A percentile compares a stretch with the other conserved stretches of the same genome.
Conservation (phyloP, 768 basidiomycete genomes). For the Arthromyces matolae region DNA sequence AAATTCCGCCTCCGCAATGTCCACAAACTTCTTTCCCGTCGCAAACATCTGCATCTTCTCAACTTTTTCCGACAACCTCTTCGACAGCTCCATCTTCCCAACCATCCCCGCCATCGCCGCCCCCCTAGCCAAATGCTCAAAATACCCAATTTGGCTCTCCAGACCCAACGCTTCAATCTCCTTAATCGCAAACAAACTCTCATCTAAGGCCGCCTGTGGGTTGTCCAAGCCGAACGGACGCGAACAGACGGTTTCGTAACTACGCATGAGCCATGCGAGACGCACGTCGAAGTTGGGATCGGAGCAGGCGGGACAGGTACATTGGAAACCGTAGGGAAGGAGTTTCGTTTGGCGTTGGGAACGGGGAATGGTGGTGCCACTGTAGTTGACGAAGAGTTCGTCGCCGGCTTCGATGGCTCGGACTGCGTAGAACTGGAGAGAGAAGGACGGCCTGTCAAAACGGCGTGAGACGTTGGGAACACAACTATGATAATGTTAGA, state of each 20-base stretch:
- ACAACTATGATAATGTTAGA: neutral
- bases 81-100: no score
- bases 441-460: neutral
- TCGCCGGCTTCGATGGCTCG: slow-evolving; percentile 6
- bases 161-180: neutral
- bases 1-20: no score
- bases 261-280: neutral
- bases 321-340: slow-evolving; percentile 3
- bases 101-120: no score
- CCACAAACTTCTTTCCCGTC: no score
- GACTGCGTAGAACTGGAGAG: neutral
- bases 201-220: neutral
- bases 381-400: neutral
- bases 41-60: no score
- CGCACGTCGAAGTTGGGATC: slow-evolving; percentile 2
- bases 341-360: neutral
- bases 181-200: neutral
- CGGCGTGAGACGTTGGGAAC: neutral
- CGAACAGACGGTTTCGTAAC: neutral
- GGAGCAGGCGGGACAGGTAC: neutral
- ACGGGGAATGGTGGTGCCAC: neutral
- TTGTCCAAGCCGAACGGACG: neutral
- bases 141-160: no score
- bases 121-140: no score
- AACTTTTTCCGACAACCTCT: no score